Conservation (phyloP, 2,329 filamentous ascomycete species). For the Claviceps humidiphila region DNA sequence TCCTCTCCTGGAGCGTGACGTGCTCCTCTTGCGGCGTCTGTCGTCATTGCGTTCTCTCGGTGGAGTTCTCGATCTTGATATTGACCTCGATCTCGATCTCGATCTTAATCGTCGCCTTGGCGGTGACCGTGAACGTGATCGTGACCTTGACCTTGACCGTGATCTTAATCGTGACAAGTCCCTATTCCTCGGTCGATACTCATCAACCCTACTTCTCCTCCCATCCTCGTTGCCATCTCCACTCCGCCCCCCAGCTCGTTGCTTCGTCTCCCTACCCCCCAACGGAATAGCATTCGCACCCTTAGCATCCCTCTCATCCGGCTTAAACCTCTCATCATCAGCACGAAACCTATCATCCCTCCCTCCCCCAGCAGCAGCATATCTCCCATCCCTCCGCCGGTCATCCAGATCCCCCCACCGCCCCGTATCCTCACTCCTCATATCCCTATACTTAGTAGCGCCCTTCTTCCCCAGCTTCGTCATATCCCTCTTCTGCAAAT, state of each 20-base stretch:
- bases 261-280: conserved; percentile 29
- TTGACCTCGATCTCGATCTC: conserved; percentile 12
- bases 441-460: conserved; percentile 76
- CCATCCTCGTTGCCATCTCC: conserved; percentile 16
- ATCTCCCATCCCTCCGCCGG: conserved; percentile 17
- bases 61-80: conserved; percentile 30
- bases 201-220: conserved; percentile 1
- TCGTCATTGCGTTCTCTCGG: conserved; percentile 30
- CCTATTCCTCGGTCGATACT: background rate
- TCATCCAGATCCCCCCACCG: conserved; percentile 60
- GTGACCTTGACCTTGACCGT: background rate
- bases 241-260: conserved; percentile 16
- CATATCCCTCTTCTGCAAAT: conserved; percentile 86
- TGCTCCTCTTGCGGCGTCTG: conserved; percentile 41
- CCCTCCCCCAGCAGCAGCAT: conserved; percentile 42
- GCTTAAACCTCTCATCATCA: conserved; percentile 40
- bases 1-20: conserved; percentile 39
- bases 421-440: conserved; percentile 83
- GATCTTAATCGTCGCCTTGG: conserved; percentile 7
- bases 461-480: conserved; percentile 89
- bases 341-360: conserved; percentile 57
- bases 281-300: conserved; percentile 61
- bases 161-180: background rate
- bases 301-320: conserved; percentile 31
- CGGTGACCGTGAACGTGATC: conserved; percentile 14